phyloP scores from a whole-genome alignment of 148 eudicot genomes.

The Vaccinium macrocarpon region DNA sequence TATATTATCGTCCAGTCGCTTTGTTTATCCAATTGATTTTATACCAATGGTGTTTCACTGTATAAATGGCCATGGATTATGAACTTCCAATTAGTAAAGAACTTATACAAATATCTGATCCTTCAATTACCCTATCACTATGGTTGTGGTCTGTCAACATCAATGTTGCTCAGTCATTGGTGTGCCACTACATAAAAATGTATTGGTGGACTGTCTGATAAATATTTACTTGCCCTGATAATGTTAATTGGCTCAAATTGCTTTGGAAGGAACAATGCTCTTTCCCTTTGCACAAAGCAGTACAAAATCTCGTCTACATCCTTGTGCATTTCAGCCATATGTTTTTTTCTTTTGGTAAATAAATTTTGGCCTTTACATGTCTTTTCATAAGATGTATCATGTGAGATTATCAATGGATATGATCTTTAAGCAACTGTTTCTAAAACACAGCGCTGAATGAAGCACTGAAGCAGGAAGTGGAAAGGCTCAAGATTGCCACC shows the following conservation, averaged over 20 bases:
- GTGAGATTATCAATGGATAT: not conserved
- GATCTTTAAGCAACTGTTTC: slow-evolving; percentile 3
- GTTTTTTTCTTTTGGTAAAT: not conserved
- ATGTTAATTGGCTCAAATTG: not conserved
- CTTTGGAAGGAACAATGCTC: not conserved
- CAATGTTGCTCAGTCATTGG: not conserved
- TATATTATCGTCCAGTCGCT: not conserved
- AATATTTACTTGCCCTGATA: not conserved
- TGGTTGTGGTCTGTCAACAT: not conserved
- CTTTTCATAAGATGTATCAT: not conserved
- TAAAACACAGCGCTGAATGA: slow-evolving; percentile 64
- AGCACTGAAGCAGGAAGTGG: slow-evolving; percentile 78
- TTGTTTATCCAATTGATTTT: not conserved
- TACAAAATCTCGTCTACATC: not conserved
- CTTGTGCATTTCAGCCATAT: not conserved
- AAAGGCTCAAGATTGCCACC: slow-evolving; percentile 66
- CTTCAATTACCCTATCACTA: not conserved
- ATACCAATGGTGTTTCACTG: not conserved
- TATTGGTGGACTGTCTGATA: not conserved
- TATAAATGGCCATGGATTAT: not conserved
- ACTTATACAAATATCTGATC: not conserved
- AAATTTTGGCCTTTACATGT: not conserved
- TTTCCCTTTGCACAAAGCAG: not conserved
- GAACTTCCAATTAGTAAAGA: not conserved
- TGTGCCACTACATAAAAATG: not conserved